Base-by-base conservation (phyloP, 2,329 filamentous ascomycete genomes). In the Cryphonectria radicalis region DNA sequence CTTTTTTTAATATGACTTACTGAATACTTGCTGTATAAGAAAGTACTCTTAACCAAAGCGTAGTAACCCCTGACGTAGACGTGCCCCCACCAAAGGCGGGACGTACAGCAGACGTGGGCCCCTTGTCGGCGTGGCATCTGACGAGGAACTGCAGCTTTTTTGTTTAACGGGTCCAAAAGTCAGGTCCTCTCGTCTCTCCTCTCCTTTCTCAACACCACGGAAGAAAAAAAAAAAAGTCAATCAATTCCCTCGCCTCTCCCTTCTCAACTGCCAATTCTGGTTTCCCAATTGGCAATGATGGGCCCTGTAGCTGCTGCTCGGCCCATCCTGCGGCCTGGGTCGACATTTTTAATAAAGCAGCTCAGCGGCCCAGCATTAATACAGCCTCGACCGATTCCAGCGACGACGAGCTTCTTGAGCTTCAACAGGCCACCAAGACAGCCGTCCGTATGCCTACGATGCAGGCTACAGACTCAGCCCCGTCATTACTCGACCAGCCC, bases 401-500 rank as follows among this genome's bases (percentile, higher is more conserved):
- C 66, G 71, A 22, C 43, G 62, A n/a, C 43, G 62, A 55, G 53
- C 63, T n/a, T 70, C 63, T 57, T 57, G 65, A 65, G 60, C 68
- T 28, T 60, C 40, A 53, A n/a, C 57, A 37, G 22, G 19, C 57
- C 67, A 25, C 50, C 3, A 1, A 55, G 14, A 17, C 72, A 62
- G 66, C 67, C 70, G 32, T 73, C 77, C 46, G 75, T 76, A 77
- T 80, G 78, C 55, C 76, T 77, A 42, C 77, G 74, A 63, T 81
- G 76, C 71, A 75, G 70, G 70, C 73, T 74, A 63, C 70, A 70
- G 63, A 35, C 73, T 40, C 76, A 73, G 22, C 66, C 76, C 7
- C 78, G 77, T 4, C 76, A 77, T 42, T 81, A 76, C 67, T 82
- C 81, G 55, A 77, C 74, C 43, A 70, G 77, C 22, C 77, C 76